Conservation (phyloP, 2,329 filamentous ascomycete genomes). For the Pseudogymnoascus destructans region DNA sequence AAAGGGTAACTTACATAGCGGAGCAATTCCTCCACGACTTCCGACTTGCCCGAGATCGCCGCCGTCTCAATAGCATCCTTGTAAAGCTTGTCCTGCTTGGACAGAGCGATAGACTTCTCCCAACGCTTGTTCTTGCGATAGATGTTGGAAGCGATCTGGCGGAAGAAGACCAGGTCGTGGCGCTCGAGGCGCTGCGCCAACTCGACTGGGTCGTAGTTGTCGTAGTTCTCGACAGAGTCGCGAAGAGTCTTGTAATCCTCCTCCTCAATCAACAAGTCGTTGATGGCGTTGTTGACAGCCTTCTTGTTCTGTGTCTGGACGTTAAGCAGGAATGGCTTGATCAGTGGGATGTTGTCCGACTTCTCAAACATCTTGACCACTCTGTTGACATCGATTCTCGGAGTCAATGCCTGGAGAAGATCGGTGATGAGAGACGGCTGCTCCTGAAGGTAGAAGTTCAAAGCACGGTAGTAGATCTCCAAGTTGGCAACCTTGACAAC, state of each 20-base stretch:
- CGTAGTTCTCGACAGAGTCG: conserved; percentile 95
- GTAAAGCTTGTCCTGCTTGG: conserved; percentile 98
- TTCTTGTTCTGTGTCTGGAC: conserved; percentile 97
- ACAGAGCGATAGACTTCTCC: conserved; percentile 96
- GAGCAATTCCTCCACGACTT: conserved; percentile 89
- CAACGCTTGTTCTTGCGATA: conserved; percentile 99
- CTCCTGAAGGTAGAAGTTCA: conserved; percentile 96
- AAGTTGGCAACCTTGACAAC: conserved; percentile 95
- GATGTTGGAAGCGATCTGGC: conserved; percentile 94
- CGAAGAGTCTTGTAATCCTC: conserved; percentile 98
- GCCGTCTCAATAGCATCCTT: conserved; percentile 98
- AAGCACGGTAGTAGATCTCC: conserved; percentile 95
- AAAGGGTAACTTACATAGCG: conserved; percentile 67
- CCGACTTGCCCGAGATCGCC: conserved; percentile 76
- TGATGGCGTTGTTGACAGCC: conserved; percentile 94
- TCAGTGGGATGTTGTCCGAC: conserved; percentile 92
- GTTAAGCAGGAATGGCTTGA: conserved; percentile 96
- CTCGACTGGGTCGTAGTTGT: conserved; percentile 95
- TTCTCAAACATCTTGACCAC: conserved; percentile 99
- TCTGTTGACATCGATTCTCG: conserved; percentile 92
- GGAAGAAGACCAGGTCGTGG: conserved; percentile 97
- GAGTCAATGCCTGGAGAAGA: conserved; percentile 78
- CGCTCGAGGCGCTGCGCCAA: conserved; percentile 87
- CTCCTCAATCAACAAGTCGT: conserved; percentile 94
- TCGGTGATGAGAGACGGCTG: conserved; percentile 95